Conservation (phyloP, 2,329 filamentous ascomycete species). For the Didymellaceae sp. region DNA sequence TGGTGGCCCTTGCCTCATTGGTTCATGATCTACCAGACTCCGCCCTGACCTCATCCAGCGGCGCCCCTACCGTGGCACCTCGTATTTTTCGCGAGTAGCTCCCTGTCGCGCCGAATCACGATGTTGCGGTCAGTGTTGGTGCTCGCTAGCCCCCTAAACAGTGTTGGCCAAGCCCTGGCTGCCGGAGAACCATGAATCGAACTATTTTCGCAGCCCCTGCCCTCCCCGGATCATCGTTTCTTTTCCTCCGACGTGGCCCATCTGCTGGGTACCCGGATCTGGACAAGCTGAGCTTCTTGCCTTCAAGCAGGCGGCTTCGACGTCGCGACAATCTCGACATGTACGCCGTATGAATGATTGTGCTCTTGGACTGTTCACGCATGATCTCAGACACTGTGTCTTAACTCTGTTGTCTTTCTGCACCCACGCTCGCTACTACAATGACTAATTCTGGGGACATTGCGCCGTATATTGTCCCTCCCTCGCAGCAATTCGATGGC, state of each 20-base stretch:
- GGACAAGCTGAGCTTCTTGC: constrained; percentile 2
- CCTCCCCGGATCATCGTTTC: constrained; percentile 12
- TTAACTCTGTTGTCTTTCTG: constrained; percentile 1
- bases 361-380: not conserved
- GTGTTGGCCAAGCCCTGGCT: constrained; percentile 2
- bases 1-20: constrained; percentile 9
- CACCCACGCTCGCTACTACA: constrained; percentile 17
- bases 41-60: constrained; percentile 13
- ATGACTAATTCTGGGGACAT: constrained; percentile 28
- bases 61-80: constrained; percentile 20
- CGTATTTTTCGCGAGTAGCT: constrained; percentile 18
- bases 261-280: constrained; percentile 4
- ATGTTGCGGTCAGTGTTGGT: constrained; percentile 8
- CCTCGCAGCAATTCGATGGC: constrained; percentile 47
- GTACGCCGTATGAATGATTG: not conserved
- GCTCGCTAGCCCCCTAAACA: constrained; percentile 1
- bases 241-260: constrained; percentile 1
- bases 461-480: constrained; percentile 41
- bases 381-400: constrained; percentile 4
- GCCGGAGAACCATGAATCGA: constrained; percentile 10
- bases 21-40: constrained; percentile 10
- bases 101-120: constrained; percentile 17
- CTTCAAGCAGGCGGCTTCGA: constrained; percentile 2
- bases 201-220: constrained; percentile 5
- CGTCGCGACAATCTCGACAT: constrained; percentile 6